phyloP scores from a whole-genome alignment of 2,329 filamentous ascomycete species.

The Hymenoscyphus scutula region DNA sequence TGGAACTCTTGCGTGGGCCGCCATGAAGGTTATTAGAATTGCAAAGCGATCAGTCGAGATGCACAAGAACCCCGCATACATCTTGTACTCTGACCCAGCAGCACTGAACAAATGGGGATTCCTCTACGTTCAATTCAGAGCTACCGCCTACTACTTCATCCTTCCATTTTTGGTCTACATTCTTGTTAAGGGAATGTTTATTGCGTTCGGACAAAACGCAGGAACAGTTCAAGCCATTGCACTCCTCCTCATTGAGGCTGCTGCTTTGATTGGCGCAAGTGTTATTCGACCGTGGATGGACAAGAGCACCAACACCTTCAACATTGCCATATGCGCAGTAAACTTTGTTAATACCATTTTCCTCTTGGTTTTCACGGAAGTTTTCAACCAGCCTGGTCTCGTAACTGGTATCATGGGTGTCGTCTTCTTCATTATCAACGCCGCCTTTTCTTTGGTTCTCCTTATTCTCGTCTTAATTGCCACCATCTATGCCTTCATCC shows the following conservation, averaged over 20 bases:
- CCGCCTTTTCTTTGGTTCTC: conserved; percentile 76
- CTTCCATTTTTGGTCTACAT: conserved; percentile 75
- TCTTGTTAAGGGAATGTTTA: conserved; percentile 84
- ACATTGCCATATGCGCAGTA: conserved; percentile 84
- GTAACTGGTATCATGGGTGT: conserved; percentile 88
- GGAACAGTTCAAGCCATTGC: conserved; percentile 76
- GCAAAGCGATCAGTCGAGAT: conserved; percentile 84
- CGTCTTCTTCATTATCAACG: conserved; percentile 84
- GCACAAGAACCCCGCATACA: conserved; percentile 96
- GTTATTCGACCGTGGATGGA: conserved; percentile 96
- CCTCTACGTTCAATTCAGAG: conserved; percentile 94
- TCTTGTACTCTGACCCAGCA: conserved; percentile 92
- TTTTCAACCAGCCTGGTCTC: conserved; percentile 80
- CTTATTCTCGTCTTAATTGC: conserved; percentile 79
- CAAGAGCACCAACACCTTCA: conserved; percentile 96
- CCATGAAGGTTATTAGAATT: conserved; percentile 84
- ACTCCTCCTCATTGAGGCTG: conserved; percentile 78
- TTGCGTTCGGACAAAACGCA: conserved; percentile 72
- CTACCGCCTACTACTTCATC: conserved; percentile 94
- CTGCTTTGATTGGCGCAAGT: conserved; percentile 71
- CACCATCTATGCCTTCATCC: conserved; percentile 75
- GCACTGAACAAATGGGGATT: conserved; percentile 98
- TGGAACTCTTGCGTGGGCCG: conserved; percentile 77
- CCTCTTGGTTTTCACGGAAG: conserved; percentile 80
- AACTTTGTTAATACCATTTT: conserved; percentile 93